A percentile compares a stretch with the other conserved stretches of the same genome.
Conservation (phyloP, 192 early-diverging fungal species). For the Coemansia erecta region DNA sequence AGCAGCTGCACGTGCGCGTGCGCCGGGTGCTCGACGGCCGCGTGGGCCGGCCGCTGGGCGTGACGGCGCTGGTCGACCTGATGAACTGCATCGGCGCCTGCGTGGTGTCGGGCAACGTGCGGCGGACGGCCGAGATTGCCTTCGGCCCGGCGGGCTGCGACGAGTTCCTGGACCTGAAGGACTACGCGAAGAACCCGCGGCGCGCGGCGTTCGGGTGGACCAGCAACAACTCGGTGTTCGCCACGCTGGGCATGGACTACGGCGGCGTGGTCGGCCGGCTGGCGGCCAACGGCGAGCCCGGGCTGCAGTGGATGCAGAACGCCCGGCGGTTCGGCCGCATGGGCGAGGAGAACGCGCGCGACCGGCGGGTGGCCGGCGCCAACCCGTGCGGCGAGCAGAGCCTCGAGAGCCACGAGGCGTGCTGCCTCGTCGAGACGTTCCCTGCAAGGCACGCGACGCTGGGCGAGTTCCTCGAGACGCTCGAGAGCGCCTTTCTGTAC, state of each 20-base stretch:
- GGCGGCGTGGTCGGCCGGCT: constrained; percentile 24
- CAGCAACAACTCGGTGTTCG: constrained; percentile 55
- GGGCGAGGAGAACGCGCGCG: constrained; percentile 28
- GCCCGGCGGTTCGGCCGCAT: constrained; percentile 41
- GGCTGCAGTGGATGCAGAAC: constrained; percentile 54
- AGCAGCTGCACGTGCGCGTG: constrained; percentile 33
- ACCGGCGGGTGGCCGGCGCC: constrained; percentile 38
- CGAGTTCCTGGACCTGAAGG: constrained; percentile 55
- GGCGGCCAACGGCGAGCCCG: constrained; percentile 49
- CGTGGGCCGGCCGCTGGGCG: constrained; percentile 24
- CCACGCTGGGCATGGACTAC: constrained; percentile 50
- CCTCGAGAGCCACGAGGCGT: constrained; percentile 51
- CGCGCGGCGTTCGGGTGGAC: constrained; percentile 53
- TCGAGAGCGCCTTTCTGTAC: constrained; percentile 50
- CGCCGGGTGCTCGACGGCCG: constrained; percentile 17
- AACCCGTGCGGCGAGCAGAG: constrained; percentile 56
- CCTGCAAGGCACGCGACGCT: constrained; percentile 35
- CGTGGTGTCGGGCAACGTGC: constrained; percentile 55
- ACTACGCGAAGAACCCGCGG: constrained; percentile 53
- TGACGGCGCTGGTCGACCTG: constrained; percentile 49
- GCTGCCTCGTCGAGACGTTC: constrained; percentile 54
- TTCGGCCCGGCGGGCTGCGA: constrained; percentile 45
- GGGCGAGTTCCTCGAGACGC: constrained; percentile 47
- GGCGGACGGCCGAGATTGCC: constrained; percentile 55
- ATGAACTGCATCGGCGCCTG: constrained; percentile 58